phyloP scores from a whole-genome alignment of 2,329 filamentous ascomycete species.

The Hysterium pulicare region DNA sequence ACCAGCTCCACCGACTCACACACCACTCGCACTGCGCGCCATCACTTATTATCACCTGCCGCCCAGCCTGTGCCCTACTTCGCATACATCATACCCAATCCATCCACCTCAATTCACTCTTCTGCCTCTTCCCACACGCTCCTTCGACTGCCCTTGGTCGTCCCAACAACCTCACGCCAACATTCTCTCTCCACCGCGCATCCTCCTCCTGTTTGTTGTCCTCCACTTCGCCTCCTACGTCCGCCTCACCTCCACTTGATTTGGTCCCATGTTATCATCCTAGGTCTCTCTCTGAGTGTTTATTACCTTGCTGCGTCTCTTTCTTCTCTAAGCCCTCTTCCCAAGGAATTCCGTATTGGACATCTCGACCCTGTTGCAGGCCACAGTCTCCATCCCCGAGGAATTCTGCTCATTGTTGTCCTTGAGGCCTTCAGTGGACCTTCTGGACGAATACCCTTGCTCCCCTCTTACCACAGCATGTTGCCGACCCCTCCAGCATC shows the following conservation, averaged over 20 bases:
- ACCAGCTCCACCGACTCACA: slow-evolving; percentile 11
- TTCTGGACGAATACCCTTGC: slow-evolving; percentile 27
- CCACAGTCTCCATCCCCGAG: slow-evolving; percentile 12
- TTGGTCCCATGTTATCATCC: slow-evolving; percentile 1
- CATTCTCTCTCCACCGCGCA: slow-evolving; percentile 12
- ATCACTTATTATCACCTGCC: slow-evolving; percentile 35
- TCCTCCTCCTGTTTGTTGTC: slow-evolving; percentile 12
- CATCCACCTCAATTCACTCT: slow-evolving; percentile 20
- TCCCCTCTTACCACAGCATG: slow-evolving; percentile 35
- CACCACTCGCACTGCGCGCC: too few species aligned
- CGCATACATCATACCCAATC: slow-evolving; percentile 37
- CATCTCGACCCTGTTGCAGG: slow-evolving; percentile 3
- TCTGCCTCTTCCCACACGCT: too few species aligned
- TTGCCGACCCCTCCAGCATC: slow-evolving; percentile 51
- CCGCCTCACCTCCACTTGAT: slow-evolving; percentile 8
- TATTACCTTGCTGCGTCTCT: slow-evolving; percentile 17
- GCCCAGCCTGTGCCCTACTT: slow-evolving; percentile 22
- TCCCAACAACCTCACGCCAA: slow-evolving; percentile 18
- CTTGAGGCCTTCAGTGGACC: slow-evolving; percentile 42
- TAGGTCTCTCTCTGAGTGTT: slow-evolving; percentile 14
- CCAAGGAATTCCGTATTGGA: slow-evolving; percentile 16
- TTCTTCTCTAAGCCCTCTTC: slow-evolving; percentile 10
- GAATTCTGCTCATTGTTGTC: slow-evolving; percentile 25
- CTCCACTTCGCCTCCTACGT: slow-evolving; percentile 7
- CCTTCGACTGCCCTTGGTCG: too few species aligned